Evolutionary conservation across 2,329 filamentous ascomycete genomes (phyloP).

Genomic region (Trichoderma atrobrunneum): DNA sequence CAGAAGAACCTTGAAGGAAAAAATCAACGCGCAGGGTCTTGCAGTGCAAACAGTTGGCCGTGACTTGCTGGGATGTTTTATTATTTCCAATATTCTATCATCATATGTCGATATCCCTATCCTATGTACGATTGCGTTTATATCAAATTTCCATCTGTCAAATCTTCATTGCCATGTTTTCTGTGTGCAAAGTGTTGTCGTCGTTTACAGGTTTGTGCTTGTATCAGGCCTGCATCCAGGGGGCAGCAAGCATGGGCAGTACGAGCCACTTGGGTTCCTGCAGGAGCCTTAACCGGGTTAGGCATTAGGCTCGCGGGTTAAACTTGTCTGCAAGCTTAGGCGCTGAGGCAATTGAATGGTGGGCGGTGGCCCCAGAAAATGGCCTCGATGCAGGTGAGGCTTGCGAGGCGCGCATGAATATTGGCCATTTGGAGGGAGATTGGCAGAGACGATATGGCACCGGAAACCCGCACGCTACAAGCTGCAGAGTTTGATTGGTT

Average conservation of each 20-base stretch:
- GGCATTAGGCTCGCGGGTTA: constrained; percentile 12
- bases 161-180: neutral
- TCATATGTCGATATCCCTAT: too few species aligned
- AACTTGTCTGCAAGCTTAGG: constrained; percentile 14
- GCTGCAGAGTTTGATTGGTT: constrained; percentile 4
- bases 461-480: neutral
- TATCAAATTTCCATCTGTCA: neutral
- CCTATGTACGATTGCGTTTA: neutral
- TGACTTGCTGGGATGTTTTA: neutral
- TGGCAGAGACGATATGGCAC: neutral
- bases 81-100: neutral
- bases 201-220: neutral
- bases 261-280: neutral
- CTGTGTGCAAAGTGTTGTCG: neutral
- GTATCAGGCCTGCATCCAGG: neutral
- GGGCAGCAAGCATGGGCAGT: neutral
- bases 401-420: constrained; percentile 13
- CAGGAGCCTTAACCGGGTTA: neutral
- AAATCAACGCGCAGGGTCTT: neutral
- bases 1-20: neutral
- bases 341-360: neutral
- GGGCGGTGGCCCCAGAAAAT: neutral
- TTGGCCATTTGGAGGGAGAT: constrained; percentile 13
- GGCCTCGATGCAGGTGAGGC: constrained; percentile 10
- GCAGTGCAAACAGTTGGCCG: neutral